Evolutionary conservation across 1,284 basidiomycete species (phyloP), one percentile per base, ranked within the genome.

Genomic region (Sanghuangporus sanghuang): DNA sequence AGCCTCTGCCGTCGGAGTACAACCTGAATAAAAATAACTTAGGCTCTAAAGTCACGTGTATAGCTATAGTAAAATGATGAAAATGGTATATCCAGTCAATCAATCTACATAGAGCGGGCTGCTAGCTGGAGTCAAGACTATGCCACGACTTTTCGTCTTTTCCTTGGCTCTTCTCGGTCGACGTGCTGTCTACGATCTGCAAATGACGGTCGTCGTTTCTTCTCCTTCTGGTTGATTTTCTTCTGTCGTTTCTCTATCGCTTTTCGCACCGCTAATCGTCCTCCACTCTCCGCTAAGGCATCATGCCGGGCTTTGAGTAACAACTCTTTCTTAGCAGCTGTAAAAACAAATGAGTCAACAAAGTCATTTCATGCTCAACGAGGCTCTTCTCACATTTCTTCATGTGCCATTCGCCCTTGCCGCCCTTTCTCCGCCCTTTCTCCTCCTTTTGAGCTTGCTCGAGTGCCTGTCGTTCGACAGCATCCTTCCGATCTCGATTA

Each of bases 161-260:
- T 64, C 6, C 49, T 61, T 18, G 57, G 64, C 42, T 67, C 57
- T 21, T 54, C 65, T 6, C 67, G 67, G 42, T 59, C 66, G 23
- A 59, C 44, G 2, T 53, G 39, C 23, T 46, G 42, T 53, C 55
- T 57, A 21, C 52, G 67, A 42, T 50, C 44, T 11, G 36, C 57
- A 55, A 67, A 77, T 11, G 80, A 88, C 9, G 94, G 94, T 65
- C 91, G 78, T 61, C 82, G 86, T 73, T 85, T 91, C 77, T 95
- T 96, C 80, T 97, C 95, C 76, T 93, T 95, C 74, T 93, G 92
- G 38, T 83, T 83, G 23, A 90, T 79, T 79, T 96, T 96, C 75
- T 86, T 93, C 75, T 92, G 85, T 73, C 88, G 93, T 81, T 92
- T 95, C 71, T 94, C 93, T 48, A 96, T 85, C 1, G 87, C 92